phyloP scores from a whole-genome alignment of 23 red algal genomes.

The Gracilaria domingensis region DNA sequence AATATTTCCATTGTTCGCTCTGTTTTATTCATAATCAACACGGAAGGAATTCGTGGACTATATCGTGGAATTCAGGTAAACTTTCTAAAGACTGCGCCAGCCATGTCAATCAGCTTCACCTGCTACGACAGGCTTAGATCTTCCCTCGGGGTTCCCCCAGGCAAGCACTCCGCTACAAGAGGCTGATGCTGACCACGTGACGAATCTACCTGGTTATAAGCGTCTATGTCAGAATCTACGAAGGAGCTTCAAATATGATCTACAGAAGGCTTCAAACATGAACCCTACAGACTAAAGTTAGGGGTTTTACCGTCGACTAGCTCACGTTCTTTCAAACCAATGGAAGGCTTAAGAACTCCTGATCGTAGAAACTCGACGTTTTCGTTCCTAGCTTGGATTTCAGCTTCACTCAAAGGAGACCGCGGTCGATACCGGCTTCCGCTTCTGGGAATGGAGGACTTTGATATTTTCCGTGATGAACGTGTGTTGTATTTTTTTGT shows the following conservation, averaged over 20 bases:
- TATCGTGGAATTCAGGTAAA: conserved; percentile 90
- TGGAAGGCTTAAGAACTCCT: conserved; percentile 36
- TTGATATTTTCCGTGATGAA: not conserved
- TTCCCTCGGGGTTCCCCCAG: conserved; percentile 71
- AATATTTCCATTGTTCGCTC: conserved; percentile 71
- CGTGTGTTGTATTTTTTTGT: not conserved
- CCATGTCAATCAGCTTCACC: conserved; percentile 92
- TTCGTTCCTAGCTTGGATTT: conserved; percentile 32
- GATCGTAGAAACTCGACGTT: conserved; percentile 51
- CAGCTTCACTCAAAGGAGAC: conserved; percentile 21
- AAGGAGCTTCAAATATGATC: too few species aligned
- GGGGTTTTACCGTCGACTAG: conserved; percentile 24
- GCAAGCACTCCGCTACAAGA: conserved; percentile 71
- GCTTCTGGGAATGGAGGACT: not conserved
- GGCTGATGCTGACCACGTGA: conserved; percentile 12
- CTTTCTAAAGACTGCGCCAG: conserved; percentile 94
- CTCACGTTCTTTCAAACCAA: conserved; percentile 39
- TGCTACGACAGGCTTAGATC: conserved; percentile 86
- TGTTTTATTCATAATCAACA: conserved; percentile 73
- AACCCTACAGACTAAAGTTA: conserved; percentile 25
- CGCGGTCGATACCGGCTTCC: conserved; percentile 18
- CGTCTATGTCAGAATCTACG: not conserved
- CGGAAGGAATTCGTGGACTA: conserved; percentile 85
- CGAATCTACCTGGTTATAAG: not conserved
- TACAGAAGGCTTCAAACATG: not conserved